phyloP scores from a whole-genome alignment of 768 basidiomycete genomes.

The Auricularia sp. region DNA sequence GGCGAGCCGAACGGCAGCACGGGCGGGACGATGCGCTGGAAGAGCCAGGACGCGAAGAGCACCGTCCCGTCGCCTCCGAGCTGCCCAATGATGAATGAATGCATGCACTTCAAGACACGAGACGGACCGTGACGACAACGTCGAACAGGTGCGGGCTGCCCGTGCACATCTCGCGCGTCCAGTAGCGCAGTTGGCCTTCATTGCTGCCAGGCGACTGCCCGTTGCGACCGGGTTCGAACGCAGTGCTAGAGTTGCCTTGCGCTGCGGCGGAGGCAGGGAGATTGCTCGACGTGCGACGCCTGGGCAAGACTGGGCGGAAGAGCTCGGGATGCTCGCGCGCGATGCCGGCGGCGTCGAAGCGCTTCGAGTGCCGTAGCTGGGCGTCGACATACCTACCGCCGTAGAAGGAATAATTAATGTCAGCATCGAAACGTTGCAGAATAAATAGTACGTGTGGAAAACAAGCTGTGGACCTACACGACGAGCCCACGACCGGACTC shows the following conservation, averaged over 20 bases:
- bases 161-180: constrained; percentile 95
- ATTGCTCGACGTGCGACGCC: constrained; percentile 61
- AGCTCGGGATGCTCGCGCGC: constrained; percentile 78
- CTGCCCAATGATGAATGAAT: constrained; percentile 31
- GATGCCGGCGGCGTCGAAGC: constrained; percentile 91
- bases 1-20: constrained; percentile 95
- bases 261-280: constrained; percentile 31
- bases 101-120: background rate
- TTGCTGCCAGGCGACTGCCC: constrained; percentile 28
- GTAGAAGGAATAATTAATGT: too few relatives aligned
- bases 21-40: constrained; percentile 97
- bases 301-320: constrained; percentile 60
- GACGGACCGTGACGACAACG: constrained; percentile 88
- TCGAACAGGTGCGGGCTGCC: constrained; percentile 88
- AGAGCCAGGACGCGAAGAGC: constrained; percentile 97
- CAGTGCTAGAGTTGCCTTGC: constrained; percentile 42
- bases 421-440: too few relatives aligned
- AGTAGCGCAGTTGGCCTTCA: constrained; percentile 91
- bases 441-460: too few relatives aligned
- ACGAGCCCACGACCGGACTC: constrained; percentile 60
- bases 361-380: constrained; percentile 77
- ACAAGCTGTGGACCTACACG: too few relatives aligned
- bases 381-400: constrained; percentile 93
- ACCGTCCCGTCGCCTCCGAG: constrained; percentile 98
- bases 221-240: constrained; percentile 32